phyloP scores from a whole-genome alignment of 352 stramenopile species.

The Phytophthora uliginosa region DNA sequence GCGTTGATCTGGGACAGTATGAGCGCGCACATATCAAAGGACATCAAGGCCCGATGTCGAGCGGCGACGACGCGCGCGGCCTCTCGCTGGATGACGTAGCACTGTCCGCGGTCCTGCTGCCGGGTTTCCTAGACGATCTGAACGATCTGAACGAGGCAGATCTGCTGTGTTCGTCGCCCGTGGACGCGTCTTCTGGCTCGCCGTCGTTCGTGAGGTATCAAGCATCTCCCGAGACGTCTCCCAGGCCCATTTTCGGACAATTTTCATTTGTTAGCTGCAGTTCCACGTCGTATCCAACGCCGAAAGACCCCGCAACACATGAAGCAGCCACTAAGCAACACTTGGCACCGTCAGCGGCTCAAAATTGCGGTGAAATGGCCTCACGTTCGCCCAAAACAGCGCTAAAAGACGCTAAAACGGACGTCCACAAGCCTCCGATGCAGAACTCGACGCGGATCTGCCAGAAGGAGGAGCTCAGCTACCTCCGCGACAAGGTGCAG shows the following conservation, averaged over 20 bases:
- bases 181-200: neutral
- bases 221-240: neutral
- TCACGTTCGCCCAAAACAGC: neutral
- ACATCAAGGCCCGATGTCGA: neutral
- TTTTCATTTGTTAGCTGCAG: slow-evolving; percentile 6
- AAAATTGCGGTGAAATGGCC: slow-evolving; percentile 11
- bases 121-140: slow-evolving; percentile 42
- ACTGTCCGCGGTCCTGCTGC: slow-evolving; percentile 24
- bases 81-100: slow-evolving; percentile 22
- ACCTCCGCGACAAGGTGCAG: slow-evolving; percentile 55
- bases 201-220: slow-evolving; percentile 7
- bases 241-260: slow-evolving; percentile 5
- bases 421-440: slow-evolving; percentile 33
- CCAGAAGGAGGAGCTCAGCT: slow-evolving; percentile 66
- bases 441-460: slow-evolving; percentile 64
- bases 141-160: slow-evolving; percentile 43
- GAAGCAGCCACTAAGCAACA: neutral
- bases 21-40: no score
- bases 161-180: slow-evolving; percentile 9
- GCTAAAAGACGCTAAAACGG: neutral
- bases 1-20: no score
- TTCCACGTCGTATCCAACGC: neutral
- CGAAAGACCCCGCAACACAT: neutral
- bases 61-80: slow-evolving; percentile 12
- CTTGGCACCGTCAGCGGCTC: neutral